Conservation (phyloP, 257 asterid genomes). For the Hygrophila difformis region DNA sequence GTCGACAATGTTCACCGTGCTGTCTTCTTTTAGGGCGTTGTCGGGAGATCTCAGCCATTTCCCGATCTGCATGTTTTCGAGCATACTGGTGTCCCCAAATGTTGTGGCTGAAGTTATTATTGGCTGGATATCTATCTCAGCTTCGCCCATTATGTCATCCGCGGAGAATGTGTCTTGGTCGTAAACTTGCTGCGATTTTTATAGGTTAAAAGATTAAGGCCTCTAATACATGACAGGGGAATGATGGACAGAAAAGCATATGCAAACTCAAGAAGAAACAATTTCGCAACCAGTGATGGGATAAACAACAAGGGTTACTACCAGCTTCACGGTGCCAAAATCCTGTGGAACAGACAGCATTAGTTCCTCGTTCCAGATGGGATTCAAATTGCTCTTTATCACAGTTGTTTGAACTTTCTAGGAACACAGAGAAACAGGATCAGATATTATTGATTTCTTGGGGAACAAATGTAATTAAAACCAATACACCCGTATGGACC, state of each 20-base stretch:
- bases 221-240: too few species aligned
- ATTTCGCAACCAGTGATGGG: background rate
- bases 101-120: constrained; percentile 93
- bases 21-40: constrained; percentile 72
- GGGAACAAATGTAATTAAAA: too few species aligned
- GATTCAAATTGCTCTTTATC: constrained; percentile 77
- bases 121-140: constrained; percentile 88
- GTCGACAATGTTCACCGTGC: constrained; percentile 81
- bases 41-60: constrained; percentile 83
- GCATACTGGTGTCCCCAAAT: constrained; percentile 73
- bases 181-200: constrained; percentile 54
- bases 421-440: constrained; percentile 16
- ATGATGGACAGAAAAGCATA: background rate
- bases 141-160: constrained; percentile 96
- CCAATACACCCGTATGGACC: too few species aligned
- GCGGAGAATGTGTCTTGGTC: constrained; percentile 92
- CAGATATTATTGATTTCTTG: too few species aligned
- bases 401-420: constrained; percentile 80
- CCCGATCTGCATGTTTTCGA: constrained; percentile 88
- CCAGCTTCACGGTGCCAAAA: constrained; percentile 73
- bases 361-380: constrained; percentile 89
- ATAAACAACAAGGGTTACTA: constrained; percentile 20
- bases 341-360: constrained; percentile 94
- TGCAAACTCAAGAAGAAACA: background rate
- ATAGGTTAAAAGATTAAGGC: background rate